These are phyloP conservation scores for Rhizopus arrhizus DNA, from an alignment of 371 early-diverging fungal species.

Conservation along the genomic window DNA sequence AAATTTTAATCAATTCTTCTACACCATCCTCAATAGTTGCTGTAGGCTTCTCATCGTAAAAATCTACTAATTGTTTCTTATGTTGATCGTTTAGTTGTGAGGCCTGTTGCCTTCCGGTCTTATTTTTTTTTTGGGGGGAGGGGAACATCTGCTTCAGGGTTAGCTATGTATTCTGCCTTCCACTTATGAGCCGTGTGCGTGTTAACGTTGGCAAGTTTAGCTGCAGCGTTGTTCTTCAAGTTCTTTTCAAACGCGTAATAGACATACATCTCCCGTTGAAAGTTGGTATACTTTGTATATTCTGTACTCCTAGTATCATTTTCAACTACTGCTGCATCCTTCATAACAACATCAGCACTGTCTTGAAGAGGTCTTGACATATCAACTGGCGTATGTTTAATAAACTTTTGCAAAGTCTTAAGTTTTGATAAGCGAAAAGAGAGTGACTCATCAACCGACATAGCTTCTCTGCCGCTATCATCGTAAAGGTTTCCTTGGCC, in stretches of 20 bases:
- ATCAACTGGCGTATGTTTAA: constrained; percentile 5
- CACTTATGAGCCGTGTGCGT: constrained; percentile 6
- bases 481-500: no score
- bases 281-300: neutral
- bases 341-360: neutral
- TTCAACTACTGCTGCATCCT: constrained; percentile 1
- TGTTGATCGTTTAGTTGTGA: constrained; percentile 15
- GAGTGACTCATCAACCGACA: constrained; percentile 14
- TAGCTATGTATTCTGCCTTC: constrained; percentile 5
- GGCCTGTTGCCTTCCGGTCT: constrained; percentile 5
- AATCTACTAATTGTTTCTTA: no score
- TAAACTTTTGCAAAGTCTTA: neutral
- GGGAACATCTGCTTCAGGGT: constrained; percentile 8
- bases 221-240: constrained; percentile 1
- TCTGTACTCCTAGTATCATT: neutral
- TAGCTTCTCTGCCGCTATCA: constrained; percentile 13
- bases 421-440: constrained; percentile 15
- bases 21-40: no score
- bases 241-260: neutral
- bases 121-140: constrained; percentile 7
- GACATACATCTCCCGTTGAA: neutral
- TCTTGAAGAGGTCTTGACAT: neutral
- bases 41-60: no score
- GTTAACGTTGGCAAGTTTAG: constrained; percentile 10
- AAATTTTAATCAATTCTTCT: no score